Percentiles rank a stretch among this genome's conserved stretches.
Conservation (phyloP, 78 protist species). For the Diacronema lutheri region DNA sequence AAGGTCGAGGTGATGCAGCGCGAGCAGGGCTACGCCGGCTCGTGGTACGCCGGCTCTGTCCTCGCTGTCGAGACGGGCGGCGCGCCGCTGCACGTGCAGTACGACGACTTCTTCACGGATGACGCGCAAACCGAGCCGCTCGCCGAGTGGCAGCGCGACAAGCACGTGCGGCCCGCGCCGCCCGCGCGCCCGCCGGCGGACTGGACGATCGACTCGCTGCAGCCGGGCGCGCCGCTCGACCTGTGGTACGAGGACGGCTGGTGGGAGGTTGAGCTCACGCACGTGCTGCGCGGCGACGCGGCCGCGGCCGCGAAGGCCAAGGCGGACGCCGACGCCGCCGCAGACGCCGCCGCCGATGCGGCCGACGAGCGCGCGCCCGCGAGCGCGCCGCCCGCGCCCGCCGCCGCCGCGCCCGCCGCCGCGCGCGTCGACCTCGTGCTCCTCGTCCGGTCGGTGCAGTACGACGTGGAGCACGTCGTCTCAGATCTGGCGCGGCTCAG, state of each 20-base stretch:
- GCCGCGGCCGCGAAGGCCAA: no score
- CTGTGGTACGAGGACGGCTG: not conserved
- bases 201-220: not conserved
- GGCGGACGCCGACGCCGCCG: no score
- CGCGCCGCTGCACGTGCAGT: not conserved
- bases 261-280: constrained; percentile 6
- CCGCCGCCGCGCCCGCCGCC: no score
- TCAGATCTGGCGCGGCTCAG: no score
- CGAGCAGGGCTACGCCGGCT: not conserved
- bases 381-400: no score
- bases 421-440: not conserved
- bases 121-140: not conserved
- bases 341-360: no score
- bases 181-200: not conserved
- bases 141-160: not conserved
- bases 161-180: not conserved
- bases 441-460: not conserved
- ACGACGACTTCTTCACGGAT: not conserved
- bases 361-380: no score
- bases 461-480: not conserved
- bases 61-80: not conserved
- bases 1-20: not conserved
- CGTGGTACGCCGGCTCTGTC: not conserved
- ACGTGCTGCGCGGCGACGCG: no score
- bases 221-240: not conserved